Evolutionary conservation across 1,284 basidiomycete species (phyloP), one percentile per base, ranked within the genome.

Genomic region (Ustilago lituana): DNA sequence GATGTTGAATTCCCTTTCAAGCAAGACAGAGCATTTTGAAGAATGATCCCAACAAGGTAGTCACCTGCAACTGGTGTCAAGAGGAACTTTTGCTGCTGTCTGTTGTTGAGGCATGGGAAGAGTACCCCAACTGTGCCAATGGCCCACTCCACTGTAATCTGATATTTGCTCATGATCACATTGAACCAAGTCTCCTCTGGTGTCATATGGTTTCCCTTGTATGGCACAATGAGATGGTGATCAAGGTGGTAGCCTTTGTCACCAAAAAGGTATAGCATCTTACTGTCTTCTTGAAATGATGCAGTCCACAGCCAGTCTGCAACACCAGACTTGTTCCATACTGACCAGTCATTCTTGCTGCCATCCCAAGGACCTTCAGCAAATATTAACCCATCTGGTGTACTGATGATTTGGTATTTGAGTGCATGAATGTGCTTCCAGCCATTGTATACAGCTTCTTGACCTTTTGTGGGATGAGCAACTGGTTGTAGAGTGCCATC

Each of bases 131-230:
- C n/a, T 23, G 39, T 26, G 11, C 39, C 39, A 27, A 41, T 41
- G 15, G 39, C 39, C 39, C 39, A 41, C 27, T 41, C 39, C 5
- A 41, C 39, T 26, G 39, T 41, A 15, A 41, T 41, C 24, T n/a
- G 17, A 41, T 41, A 41, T 26, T 41, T 41, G 24, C 39, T 41
- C 39, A 41, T 41, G 39, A 41, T 41, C 15, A 41, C 24, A 27
- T 41, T 41, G 39, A 41, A 41, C 6, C 11, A n/a, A 2, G 24
- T 41, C 12, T 41, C 15, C 12, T 41, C 39, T 9, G 12, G 8
- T n/a, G n/a, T 23, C 22, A 41, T 14, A 17, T 27, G 12, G 11
- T 24, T 24, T 6, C 39, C 39, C 15, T 41, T 41, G 39, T 41
- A 41, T 17, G 39, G 24, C 6, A 41, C 24, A 10, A 41, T 41